Conservation (phyloP, 2,329 filamentous ascomycete species). For the Colletotrichum eleusines region DNA sequence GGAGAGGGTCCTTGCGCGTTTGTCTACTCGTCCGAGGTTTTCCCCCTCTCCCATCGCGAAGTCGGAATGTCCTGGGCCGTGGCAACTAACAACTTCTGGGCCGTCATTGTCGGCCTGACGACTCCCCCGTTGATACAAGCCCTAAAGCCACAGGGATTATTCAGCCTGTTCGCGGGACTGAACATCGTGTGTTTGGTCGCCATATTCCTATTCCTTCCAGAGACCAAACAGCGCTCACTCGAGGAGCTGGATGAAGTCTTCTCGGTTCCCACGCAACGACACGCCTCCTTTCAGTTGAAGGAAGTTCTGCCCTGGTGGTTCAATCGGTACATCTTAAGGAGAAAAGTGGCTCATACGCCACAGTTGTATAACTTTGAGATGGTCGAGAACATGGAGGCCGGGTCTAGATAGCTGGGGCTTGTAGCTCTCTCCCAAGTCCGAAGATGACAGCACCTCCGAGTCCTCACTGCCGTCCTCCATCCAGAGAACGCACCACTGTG, state of each 20-base stretch:
- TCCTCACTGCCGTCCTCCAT: no score
- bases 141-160: constrained; percentile 52
- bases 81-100: constrained; percentile 69
- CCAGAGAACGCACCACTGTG: no score
- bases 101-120: constrained; percentile 62
- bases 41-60: constrained; percentile 72
- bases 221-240: constrained; percentile 63
- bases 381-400: constrained; percentile 6
- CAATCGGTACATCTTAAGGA: constrained; percentile 19
- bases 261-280: constrained; percentile 49
- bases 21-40: constrained; percentile 72
- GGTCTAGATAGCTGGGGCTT: background rate
- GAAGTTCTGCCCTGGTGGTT: constrained; percentile 38
- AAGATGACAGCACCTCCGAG: background rate
- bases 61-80: constrained; percentile 74
- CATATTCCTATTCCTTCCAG: constrained; percentile 63
- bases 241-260: constrained; percentile 60
- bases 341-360: background rate
- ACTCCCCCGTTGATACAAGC: constrained; percentile 61
- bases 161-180: constrained; percentile 56
- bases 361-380: constrained; percentile 26
- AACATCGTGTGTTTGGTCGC: constrained; percentile 59
- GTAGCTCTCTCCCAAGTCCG: background rate
- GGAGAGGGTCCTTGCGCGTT: constrained; percentile 71
- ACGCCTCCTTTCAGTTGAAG: constrained; percentile 51